Percentiles rank a stretch among this genome's conserved stretches.
These are phyloP conservation scores for Podaxis mareebaensis DNA, from an alignment of 768 basidiomycete species.

Conservation along the genomic window DNA sequence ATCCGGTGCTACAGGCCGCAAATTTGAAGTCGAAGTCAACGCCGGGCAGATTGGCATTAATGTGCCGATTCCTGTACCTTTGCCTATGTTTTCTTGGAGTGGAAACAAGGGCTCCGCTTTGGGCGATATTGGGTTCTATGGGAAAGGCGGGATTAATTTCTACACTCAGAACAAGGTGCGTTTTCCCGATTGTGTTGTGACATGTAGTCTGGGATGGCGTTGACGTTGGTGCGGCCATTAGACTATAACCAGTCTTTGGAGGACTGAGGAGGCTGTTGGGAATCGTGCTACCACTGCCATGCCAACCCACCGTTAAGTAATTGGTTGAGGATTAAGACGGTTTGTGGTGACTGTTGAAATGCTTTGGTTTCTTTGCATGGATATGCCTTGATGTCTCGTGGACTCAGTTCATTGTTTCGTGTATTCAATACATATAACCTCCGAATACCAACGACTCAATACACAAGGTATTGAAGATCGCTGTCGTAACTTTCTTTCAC, in stretches of 20 bases:
- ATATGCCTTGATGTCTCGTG: no score
- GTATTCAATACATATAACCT: no score
- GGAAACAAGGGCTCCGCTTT: conserved; percentile 81
- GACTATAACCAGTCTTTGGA: conserved; percentile 95
- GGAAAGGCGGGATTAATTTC: conserved; percentile 85
- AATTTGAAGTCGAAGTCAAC: conserved; percentile 86
- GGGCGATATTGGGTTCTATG: conserved; percentile 91
- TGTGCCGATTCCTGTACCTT: conserved; percentile 88
- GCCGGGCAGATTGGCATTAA: conserved; percentile 94
- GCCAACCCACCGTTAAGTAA: conserved; percentile 59
- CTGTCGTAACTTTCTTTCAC: no score
- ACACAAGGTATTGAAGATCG: no score
- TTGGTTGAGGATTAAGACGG: no score
- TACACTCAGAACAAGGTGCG: conserved; percentile 91
- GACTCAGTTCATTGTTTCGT: no score
- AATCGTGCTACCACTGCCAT: conserved; percentile 83
- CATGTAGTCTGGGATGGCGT: neutral
- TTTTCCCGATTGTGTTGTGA: neutral
- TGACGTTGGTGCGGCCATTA: conserved; percentile 26
- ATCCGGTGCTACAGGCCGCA: conserved; percentile 91
- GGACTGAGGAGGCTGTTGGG: conserved; percentile 78
- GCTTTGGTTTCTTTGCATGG: no score
- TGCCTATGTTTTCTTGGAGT: conserved; percentile 95
- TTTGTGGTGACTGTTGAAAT: no score
- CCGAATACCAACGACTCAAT: no score